Evolutionary conservation across 2,329 filamentous ascomycete genomes (phyloP).

Genomic region (Paecilomyces dactylethromorphus): DNA sequence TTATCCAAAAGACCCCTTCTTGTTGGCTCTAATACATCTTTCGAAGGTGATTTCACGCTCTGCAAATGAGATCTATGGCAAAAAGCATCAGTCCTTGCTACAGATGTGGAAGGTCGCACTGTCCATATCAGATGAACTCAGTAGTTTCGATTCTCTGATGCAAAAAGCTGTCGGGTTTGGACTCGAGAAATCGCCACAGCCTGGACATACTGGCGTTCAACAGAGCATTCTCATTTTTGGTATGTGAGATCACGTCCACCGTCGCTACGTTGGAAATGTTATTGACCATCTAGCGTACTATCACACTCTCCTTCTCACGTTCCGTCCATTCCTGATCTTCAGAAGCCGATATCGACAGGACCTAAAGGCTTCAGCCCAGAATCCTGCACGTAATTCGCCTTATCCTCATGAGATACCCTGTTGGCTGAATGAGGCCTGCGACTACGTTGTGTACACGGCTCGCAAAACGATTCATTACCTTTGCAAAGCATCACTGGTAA

Average conservation of each 20-base stretch:
- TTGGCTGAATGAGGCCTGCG: conserved; percentile 41
- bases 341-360: conserved; percentile 36
- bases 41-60: conserved; percentile 37
- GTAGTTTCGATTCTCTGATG: conserved; percentile 18
- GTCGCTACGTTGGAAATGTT: background rate
- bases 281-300: conserved; percentile 35
- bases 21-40: conserved; percentile 29
- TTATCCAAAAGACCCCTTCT: conserved; percentile 32
- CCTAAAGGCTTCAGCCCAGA: conserved; percentile 6
- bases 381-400: conserved; percentile 5
- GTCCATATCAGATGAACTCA: conserved; percentile 25
- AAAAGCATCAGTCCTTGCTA: conserved; percentile 32
- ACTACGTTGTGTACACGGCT: conserved; percentile 36
- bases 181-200: conserved; percentile 29
- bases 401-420: conserved; percentile 18
- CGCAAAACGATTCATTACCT: conserved; percentile 36
- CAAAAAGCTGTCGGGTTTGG: conserved; percentile 24
- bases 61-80: conserved; percentile 35
- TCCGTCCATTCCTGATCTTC: conserved; percentile 40
- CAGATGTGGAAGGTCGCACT: conserved; percentile 30
- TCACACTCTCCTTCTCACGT: conserved; percentile 37
- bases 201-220: conserved; percentile 32
- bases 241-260: conserved; percentile 14
- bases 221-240: conserved; percentile 36
- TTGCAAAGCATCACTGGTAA: conserved; percentile 33